phyloP scores from a whole-genome alignment of 2,329 filamentous ascomycete species.

The Colletotrichum sp. region DNA sequence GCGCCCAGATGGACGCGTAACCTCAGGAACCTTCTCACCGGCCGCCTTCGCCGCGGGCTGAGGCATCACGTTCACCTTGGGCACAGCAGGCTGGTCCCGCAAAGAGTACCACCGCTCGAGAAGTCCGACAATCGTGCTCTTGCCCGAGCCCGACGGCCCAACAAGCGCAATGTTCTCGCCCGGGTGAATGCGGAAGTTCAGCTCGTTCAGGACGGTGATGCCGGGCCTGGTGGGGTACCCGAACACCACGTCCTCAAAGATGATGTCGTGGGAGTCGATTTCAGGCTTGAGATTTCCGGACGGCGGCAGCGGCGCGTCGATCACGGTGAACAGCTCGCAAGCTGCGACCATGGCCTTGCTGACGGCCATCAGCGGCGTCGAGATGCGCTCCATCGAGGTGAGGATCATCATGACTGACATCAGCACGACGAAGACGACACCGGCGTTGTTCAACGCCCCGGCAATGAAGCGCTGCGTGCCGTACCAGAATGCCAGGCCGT shows the following conservation, averaged over 20 bases:
- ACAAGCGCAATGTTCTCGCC: slow-evolving; percentile 41
- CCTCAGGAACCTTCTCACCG: background rate
- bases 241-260: slow-evolving; percentile 28
- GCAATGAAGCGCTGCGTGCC: slow-evolving; percentile 41
- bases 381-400: slow-evolving; percentile 38
- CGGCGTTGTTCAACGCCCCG: slow-evolving; percentile 36
- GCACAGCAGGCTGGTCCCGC: slow-evolving; percentile 21
- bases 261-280: slow-evolving; percentile 15
- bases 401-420: slow-evolving; percentile 44
- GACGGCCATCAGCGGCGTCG: slow-evolving; percentile 42
- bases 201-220: slow-evolving; percentile 36
- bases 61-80: background rate
- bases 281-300: slow-evolving; percentile 28
- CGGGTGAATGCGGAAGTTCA: slow-evolving; percentile 27
- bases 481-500: slow-evolving; percentile 50
- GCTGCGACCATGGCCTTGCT: slow-evolving; percentile 33
- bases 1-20: background rate
- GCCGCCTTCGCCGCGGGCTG: background rate
- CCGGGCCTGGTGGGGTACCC: slow-evolving; percentile 32
- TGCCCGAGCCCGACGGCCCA: slow-evolving; percentile 48
- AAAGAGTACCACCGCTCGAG: slow-evolving; percentile 44
- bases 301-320: slow-evolving; percentile 28
- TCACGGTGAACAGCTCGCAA: slow-evolving; percentile 32
- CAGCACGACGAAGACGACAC: slow-evolving; percentile 41
- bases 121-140: slow-evolving; percentile 47